Evolutionary conservation across 371 early-diverging fungal species (phyloP).

Genomic region (Mortierella sp.): DNA sequence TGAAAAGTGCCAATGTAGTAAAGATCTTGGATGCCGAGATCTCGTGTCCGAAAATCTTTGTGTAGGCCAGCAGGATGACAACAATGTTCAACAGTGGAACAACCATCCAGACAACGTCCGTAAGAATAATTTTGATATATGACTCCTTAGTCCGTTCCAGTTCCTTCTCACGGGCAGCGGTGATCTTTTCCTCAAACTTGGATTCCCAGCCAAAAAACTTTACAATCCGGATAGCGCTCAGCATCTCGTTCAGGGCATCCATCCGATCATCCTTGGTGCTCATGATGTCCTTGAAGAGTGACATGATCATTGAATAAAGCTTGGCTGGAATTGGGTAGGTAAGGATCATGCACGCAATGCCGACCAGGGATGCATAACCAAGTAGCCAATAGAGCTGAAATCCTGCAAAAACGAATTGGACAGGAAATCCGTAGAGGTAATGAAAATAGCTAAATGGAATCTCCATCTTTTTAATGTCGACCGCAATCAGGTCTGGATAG

Average conservation of each 20-base stretch:
- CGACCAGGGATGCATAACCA: conserved; percentile 67
- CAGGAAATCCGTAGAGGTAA: conserved; percentile 61
- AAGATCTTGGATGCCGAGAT: conserved; percentile 68
- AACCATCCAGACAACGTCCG: conserved; percentile 42
- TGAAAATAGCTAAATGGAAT: conserved; percentile 57
- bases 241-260: conserved; percentile 69
- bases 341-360: conserved; percentile 60
- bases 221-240: conserved; percentile 76
- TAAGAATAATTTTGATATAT: conserved; percentile 17
- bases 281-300: conserved; percentile 57
- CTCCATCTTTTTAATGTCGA: conserved; percentile 60
- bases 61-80: conserved; percentile 58
- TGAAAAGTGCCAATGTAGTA: conserved; percentile 65
- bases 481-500: conserved; percentile 53
- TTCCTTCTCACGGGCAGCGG: conserved; percentile 55
- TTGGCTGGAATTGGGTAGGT: conserved; percentile 63
- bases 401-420: conserved; percentile 63
- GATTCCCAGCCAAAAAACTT: conserved; percentile 83
- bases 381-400: conserved; percentile 66
- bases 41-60: conserved; percentile 47
- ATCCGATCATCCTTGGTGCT: conserved; percentile 65
- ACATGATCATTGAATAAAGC: conserved; percentile 58
- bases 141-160: conserved; percentile 52
- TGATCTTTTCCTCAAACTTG: conserved; percentile 59
- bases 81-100: conserved; percentile 62